Evolutionary conservation across 192 early-diverging fungal genomes (phyloP).

Genomic region (Jimgerdemannia lactiflua): DNA sequence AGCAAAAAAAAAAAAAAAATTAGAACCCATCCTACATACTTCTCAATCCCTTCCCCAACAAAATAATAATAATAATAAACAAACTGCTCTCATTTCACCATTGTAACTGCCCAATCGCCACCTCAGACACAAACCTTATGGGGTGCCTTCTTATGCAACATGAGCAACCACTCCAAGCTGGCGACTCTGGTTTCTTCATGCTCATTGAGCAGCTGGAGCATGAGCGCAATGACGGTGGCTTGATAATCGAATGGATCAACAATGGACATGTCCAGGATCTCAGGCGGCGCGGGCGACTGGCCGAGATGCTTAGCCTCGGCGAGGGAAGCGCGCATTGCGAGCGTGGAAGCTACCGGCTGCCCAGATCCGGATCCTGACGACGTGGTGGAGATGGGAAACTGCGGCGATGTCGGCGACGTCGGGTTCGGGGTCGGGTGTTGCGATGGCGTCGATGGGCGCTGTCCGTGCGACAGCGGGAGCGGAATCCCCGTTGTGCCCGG

Average conservation of each 20-base stretch:
- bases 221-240: conserved; percentile 75
- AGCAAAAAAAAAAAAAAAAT: conserved; percentile 7
- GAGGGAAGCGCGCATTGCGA: neutral
- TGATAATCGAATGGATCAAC: conserved; percentile 83
- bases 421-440: conserved; percentile 26
- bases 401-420: conserved; percentile 28
- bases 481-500: neutral
- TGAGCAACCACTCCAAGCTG: conserved; percentile 94
- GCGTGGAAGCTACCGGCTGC: neutral
- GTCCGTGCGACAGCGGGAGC: neutral
- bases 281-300: neutral
- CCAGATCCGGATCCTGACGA: neutral
- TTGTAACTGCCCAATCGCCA: neutral
- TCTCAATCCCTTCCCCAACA: neutral
- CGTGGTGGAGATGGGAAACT: conserved; percentile 4
- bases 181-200: conserved; percentile 92
- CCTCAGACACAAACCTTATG: conserved; percentile 45
- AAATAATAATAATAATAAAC: neutral
- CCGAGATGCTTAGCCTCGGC: neutral
- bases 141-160: conserved; percentile 93
- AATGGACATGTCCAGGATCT: neutral
- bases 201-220: conserved; percentile 77
- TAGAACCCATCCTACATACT: neutral
- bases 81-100: neutral
- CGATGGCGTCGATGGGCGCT: conserved; percentile 4